Evolutionary conservation across 1,284 basidiomycete species (phyloP).

Genomic region (Vanrija sp.): DNA sequence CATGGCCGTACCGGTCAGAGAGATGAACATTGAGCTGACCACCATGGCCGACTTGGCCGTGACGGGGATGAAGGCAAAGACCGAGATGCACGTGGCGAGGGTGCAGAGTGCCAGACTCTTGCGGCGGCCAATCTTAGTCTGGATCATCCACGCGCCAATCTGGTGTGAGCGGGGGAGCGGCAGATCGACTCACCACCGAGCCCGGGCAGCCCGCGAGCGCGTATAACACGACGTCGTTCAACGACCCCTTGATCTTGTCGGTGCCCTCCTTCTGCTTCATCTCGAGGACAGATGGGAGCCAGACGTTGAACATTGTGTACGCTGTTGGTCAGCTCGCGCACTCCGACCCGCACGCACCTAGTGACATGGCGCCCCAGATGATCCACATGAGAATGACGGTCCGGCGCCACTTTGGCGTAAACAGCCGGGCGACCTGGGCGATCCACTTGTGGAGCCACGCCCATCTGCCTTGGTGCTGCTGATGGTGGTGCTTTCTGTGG

Average conservation of each 20-base stretch:
- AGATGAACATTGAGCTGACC: conserved; percentile 74
- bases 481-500: background rate
- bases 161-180: conserved; percentile 40
- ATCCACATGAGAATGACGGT: conserved; percentile 82
- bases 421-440: conserved; percentile 68
- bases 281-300: conserved; percentile 80
- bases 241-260: conserved; percentile 60
- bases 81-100: conserved; percentile 73
- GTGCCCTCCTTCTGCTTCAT: conserved; percentile 42
- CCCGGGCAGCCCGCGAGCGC: conserved; percentile 77
- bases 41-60: conserved; percentile 62
- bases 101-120: conserved; percentile 76
- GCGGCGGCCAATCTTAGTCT: conserved; percentile 67
- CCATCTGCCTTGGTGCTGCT: background rate
- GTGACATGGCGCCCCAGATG: conserved; percentile 73
- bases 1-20: conserved; percentile 80
- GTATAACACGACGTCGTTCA: conserved; percentile 71
- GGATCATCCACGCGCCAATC: conserved; percentile 86
- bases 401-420: conserved; percentile 73
- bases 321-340: conserved; percentile 51
- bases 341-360: conserved; percentile 56
- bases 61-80: conserved; percentile 66
- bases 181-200: conserved; percentile 62
- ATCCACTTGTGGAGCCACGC: conserved; percentile 53
- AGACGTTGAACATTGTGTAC: conserved; percentile 96